phyloP scores from a whole-genome alignment of 345 rosid species.

The rapeseed (Brassica napus) region Da-Ae NC_063446.1:27632001-27632500 shows the following conservation, averaged over 20 bases:
- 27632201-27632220: background rate
- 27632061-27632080: background rate
- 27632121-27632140: background rate
- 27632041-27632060: background rate
- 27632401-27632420: slow-evolving; percentile 39
- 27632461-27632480: slow-evolving; percentile 31
- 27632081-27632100: background rate
- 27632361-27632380: slow-evolving; percentile 91
- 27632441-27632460: slow-evolving; percentile 11
- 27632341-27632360: slow-evolving; percentile 72
- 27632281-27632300: slow-evolving; percentile 98
- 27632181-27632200: background rate
- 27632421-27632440: slow-evolving; percentile 44
- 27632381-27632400: slow-evolving; percentile 59
- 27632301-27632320: slow-evolving; percentile 86
- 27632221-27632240: slow-evolving; percentile 67
- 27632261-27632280: slow-evolving; percentile 94
- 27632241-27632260: slow-evolving; percentile 93
- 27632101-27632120: background rate
- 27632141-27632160: background rate
- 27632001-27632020: background rate
- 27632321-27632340: slow-evolving; percentile 82
- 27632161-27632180: slow-evolving; percentile 4
- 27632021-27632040: background rate
- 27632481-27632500: slow-evolving; percentile 35